A percentile compares a stretch with the other conserved stretches of the same genome.
phyloP scores from a whole-genome alignment of 371 early-diverging fungal genomes.

The Basidiobolus heterosporus region DNA sequence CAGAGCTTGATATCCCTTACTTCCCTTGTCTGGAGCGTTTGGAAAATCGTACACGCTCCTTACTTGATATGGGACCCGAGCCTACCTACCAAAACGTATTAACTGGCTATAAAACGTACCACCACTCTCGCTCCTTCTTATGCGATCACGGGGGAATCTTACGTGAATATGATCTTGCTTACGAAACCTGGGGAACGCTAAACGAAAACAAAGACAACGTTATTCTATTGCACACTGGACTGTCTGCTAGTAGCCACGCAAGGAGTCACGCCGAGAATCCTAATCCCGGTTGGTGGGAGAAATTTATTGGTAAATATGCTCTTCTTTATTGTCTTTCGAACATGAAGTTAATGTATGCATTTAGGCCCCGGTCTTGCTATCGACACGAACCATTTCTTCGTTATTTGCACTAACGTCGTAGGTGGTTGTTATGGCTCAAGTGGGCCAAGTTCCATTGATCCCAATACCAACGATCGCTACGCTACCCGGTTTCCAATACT shows the following conservation, averaged over 20 bases:
- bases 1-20: conserved; percentile 1
- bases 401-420: conserved; percentile 74
- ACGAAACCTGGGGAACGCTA: conserved; percentile 73
- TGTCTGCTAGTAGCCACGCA: conserved; percentile 70
- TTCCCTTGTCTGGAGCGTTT: conserved; percentile 68
- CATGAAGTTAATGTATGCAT: not conserved
- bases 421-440: conserved; percentile 84
- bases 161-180: conserved; percentile 54
- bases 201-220: conserved; percentile 52
- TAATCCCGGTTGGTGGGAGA: conserved; percentile 93
- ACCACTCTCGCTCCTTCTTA: conserved; percentile 44
- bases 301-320: conserved; percentile 55
- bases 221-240: conserved; percentile 72
- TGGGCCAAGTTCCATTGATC: conserved; percentile 58
- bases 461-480: conserved; percentile 52
- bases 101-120: conserved; percentile 58
- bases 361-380: conserved; percentile 51
- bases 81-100: conserved; percentile 72
- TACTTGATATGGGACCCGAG: conserved; percentile 63
- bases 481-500: conserved; percentile 82
- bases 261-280: conserved; percentile 56
- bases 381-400: conserved; percentile 73
- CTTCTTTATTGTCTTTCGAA: not conserved
- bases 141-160: conserved; percentile 74
- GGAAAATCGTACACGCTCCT: conserved; percentile 36